Evolutionary conservation across 31 red algal species (phyloP), one percentile per base, ranked within the genome.

Genomic region (Asparagopsis taxiformis): DNA sequence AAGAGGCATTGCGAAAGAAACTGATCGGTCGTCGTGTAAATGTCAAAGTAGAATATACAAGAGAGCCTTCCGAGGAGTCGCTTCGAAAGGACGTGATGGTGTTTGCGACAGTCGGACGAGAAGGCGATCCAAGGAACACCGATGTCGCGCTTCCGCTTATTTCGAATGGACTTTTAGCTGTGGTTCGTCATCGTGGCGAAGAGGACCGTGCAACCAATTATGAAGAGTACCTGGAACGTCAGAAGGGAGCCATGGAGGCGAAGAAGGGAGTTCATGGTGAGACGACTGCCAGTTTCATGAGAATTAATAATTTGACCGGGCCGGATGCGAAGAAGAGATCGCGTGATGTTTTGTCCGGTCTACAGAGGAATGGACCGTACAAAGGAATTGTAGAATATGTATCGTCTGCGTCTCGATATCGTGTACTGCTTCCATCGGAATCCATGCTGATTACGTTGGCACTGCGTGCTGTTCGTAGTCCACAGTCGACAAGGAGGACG

Each of bases 251-350:
- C 23, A 82, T 82, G 72, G 82, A 79, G 20, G 57, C 70, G 21
- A 75, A 78, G 70, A 76, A 82, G 51, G 93, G 83, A 37, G 58
- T 97, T 16, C 79, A 88, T 59, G 60, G 61, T 7, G 51, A 64
- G 36, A 75, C 55, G 29, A 56, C 55, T 31, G 59, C 22, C 0
- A 55, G 26, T 20, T 52, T 35, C 23, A 70, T 56, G 20, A 72
- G 93, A 33, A 84, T 97, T 41, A 97, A 97, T 54, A 84, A 97
- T 43, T 50, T 97, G 13, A 88, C 93, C 31, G 79, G 82, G 9
- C 78, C 75, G 25, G 87, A 88, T 44, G 88, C 79, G 6, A 97
- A 91, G 62, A 86, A 80, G 74, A 65, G 93, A 52, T 82, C 80
- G 4, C 76, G 79, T 26, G 85, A 91, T 51, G 88, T 88, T 10